These are phyloP conservation scores for Cladosporium sp. DNA, from an alignment of 2,329 filamentous ascomycete species.

Conservation along the genomic window DNA sequence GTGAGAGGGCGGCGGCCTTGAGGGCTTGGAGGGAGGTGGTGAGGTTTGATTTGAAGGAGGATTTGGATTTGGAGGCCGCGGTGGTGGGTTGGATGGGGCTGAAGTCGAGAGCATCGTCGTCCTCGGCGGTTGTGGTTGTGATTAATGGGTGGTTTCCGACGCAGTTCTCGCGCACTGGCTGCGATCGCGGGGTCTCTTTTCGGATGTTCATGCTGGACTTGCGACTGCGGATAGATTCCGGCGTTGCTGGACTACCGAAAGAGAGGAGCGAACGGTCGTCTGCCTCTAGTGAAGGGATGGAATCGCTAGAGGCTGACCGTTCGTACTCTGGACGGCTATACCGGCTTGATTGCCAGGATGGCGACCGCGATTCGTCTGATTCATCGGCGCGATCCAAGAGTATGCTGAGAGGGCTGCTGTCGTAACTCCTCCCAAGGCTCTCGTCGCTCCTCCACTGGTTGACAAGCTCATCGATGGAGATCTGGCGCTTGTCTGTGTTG, in stretches of 20 bases:
- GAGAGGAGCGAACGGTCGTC: slow-evolving; percentile 45
- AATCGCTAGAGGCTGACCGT: slow-evolving; percentile 53
- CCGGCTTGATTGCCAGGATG: slow-evolving; percentile 1
- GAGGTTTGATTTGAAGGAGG: slow-evolving; percentile 56
- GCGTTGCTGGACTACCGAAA: slow-evolving; percentile 36
- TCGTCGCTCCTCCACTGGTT: slow-evolving; percentile 49
- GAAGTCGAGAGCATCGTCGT: slow-evolving; percentile 26
- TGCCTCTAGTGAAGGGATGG: slow-evolving; percentile 47
- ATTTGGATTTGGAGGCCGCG: slow-evolving; percentile 31
- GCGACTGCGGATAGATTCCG: slow-evolving; percentile 31
- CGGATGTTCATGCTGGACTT: slow-evolving; percentile 34
- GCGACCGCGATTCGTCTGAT: slow-evolving; percentile 26
- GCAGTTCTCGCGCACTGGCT: slow-evolving; percentile 48
- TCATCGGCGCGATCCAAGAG: slow-evolving; percentile 51
- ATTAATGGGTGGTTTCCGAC: slow-evolving; percentile 53
- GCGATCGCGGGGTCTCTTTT: slow-evolving; percentile 44
- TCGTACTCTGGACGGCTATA: slow-evolving; percentile 2
- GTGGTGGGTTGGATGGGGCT: slow-evolving; percentile 28
- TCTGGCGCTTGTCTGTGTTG: slow-evolving; percentile 34
- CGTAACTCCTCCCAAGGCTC: slow-evolving; percentile 24
- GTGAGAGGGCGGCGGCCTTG: slow-evolving; percentile 55
- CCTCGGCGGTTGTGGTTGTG: slow-evolving; percentile 28
- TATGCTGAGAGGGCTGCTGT: slow-evolving; percentile 41
- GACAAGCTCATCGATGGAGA: slow-evolving; percentile 53
- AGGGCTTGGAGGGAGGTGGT: slow-evolving; percentile 57